Evolutionary conservation across 1,284 basidiomycete species (phyloP), one percentile per base, ranked within the genome.

Genomic region (Microbotryum saponariae): DNA sequence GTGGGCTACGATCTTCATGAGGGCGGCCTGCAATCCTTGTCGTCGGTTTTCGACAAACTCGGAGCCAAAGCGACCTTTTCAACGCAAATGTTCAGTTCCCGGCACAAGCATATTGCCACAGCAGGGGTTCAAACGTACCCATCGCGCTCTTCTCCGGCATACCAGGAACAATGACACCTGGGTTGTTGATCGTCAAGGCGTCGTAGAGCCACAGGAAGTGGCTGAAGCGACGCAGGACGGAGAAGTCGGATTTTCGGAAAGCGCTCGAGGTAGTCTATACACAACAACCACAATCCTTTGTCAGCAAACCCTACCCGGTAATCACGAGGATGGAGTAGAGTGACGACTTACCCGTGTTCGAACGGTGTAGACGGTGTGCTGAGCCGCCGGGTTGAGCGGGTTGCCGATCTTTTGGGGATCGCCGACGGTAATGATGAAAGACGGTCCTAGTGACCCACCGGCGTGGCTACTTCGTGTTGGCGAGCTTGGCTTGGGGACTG

Each of bases 121-220:
- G 27, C 8, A 1, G 16, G 0, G 16, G 2, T 14, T 1, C 7
- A 33, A 23, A 63, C 73, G 46, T 42, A 68, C 79, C 90, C 70
- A 96, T 89, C 0, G 89, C 79, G 67, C 88, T 91, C 80, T 99
- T 99, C 76, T 94, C 94, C 0, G 94, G 94, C 1, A 90, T 89
- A 0, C 94, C 93, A 5, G 94, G 96, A 0, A 99, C 90, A 54
- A 98, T 88, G 6, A 97, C 91, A 4, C 94, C 96, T 1, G 96
- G 93, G 73, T 98, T 97, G 77, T 97, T 97, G 71, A 79, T 75
- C 0, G 86, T 87, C 1, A 99, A 81, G 0, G 87, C 86, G 71
- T 94, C 92, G 74, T 90, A 96, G 1, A 99, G 78, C 94, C 96
- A 98, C 23, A 97, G 81, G 73, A 98, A 99, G 76, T 99, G 96